Percentiles rank a stretch among this genome's conserved stretches.
These are phyloP conservation scores for Petrea volubilis DNA, from an alignment of 257 asterid genomes.

Conservation along the genomic window DNA sequence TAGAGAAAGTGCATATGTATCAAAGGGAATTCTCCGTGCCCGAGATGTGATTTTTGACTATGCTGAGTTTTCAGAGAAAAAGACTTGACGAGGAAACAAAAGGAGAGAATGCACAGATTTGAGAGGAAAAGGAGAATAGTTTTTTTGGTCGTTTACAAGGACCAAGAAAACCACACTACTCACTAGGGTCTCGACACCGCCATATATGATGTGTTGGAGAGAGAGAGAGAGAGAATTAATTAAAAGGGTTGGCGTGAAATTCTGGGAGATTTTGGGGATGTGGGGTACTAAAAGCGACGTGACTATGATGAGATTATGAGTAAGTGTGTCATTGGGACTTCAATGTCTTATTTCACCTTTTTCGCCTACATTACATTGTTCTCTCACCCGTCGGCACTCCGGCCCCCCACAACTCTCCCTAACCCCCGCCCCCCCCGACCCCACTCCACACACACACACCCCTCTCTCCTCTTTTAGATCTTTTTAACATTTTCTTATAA, in stretches of 20 bases:
- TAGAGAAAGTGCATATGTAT: not conserved
- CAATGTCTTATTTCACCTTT: not conserved
- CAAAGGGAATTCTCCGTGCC: slow-evolving; percentile 5
- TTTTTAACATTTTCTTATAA: no score
- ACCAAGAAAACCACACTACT: not conserved
- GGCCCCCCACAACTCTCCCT: no score
- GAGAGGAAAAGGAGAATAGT: slow-evolving; percentile 16
- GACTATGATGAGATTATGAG: slow-evolving; percentile 42
- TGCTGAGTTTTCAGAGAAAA: slow-evolving; percentile 12
- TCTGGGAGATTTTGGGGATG: slow-evolving; percentile 23
- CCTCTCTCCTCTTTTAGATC: no score
- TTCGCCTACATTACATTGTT: no score
- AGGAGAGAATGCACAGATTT: slow-evolving; percentile 28
- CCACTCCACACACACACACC: no score
- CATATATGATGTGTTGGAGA: no score
- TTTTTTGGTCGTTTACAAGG: not conserved
- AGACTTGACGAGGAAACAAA: slow-evolving; percentile 36
- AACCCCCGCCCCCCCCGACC: no score
- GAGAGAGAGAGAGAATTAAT: not conserved
- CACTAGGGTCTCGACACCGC: not conserved
- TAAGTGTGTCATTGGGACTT: slow-evolving; percentile 22
- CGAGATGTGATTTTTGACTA: not conserved
- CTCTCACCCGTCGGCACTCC: no score
- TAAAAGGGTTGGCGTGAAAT: slow-evolving; percentile 36
- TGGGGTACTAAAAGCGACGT: slow-evolving; percentile 35